Conservation (phyloP, 2,329 filamentous ascomycete genomes). For the Phialophora verrucosa region DNA sequence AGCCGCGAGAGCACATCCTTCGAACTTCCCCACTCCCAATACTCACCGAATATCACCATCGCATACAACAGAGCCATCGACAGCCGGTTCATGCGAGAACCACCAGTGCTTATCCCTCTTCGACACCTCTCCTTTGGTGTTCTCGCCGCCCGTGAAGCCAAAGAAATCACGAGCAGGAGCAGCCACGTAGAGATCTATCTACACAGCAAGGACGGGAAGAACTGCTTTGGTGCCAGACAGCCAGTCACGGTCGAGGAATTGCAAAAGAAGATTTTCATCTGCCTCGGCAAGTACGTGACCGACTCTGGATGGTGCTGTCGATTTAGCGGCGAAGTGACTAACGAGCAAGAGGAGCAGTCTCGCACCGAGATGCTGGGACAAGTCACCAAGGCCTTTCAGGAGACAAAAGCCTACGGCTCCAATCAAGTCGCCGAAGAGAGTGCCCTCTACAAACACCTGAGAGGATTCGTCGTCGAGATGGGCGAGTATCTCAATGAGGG, state of each 20-base stretch:
- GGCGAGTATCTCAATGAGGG: background rate
- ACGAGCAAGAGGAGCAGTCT: background rate
- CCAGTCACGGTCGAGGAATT: background rate
- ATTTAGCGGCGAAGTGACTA: background rate
- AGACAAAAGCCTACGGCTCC: background rate
- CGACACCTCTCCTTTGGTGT: background rate
- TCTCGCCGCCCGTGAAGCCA: background rate
- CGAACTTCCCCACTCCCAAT: background rate
- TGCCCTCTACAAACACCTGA: background rate
- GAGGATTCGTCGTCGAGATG: constrained; percentile 1
- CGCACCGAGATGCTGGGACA: background rate
- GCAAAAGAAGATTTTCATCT: background rate
- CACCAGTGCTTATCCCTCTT: background rate
- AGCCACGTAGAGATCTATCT: background rate
- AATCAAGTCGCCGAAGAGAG: background rate
- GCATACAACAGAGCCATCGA: background rate
- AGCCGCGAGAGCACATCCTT: background rate
- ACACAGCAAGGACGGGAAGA: background rate
- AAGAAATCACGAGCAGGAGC: background rate
- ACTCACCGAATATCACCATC: background rate
- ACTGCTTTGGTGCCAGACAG: background rate
- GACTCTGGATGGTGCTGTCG: background rate
- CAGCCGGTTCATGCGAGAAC: background rate
- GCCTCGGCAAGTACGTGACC: background rate
- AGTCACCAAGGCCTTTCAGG: background rate